Base-by-base conservation (phyloP, 352 stramenopile species). In the Globisporangium sylvaticum region DNA sequence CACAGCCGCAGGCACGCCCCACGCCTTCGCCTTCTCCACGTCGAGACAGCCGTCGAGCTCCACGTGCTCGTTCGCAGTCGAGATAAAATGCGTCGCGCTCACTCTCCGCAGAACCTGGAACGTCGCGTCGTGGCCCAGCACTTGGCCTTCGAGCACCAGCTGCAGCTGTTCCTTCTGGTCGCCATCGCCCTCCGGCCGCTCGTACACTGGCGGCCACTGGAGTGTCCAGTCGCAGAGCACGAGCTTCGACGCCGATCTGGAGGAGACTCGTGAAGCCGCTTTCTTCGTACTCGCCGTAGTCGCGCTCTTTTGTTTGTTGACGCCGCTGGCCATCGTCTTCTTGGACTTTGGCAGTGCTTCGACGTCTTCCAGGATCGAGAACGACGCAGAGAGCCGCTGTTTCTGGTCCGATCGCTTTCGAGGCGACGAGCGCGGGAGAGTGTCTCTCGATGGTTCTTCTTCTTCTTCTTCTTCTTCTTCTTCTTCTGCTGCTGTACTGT, bases 51-150 rank as follows among this genome's bases (percentile, higher is more conserved):
- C 84, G 18, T 72, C 65, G 42, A 92, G 64, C 25, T 60, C 39
- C 37, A 92, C 73, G 27, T 72, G 77, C n/a, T 78, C 71, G 31
- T 70, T 66, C 0, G 81, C 70, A 1, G 64, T 62, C 0, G 83
- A 81, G 5, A 79, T 69, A 54, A 92, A 91, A 32, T 78, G 74
- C 5, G 39, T 66, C 20, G 70, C 32, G 3, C 56, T 81, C 64
- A 85, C 57, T 20, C 83, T 81, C 37, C 79, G 80, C 3, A 58
- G 70, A 8, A 92, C 72, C 2, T 72, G 62, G 50, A 88, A 85
- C 53, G 44, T n/a, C 2, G 56, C 37, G 27, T 42, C 42, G 18
- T 65, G 67, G 0, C 71, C 75, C 1, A 70, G 48, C 22, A 85
- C 69, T 8, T 70, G 65, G 18, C 84, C 80, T 5, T 64, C 70